A percentile compares a stretch with the other conserved stretches of the same genome.
phyloP scores from a whole-genome alignment of 352 stramenopile genomes.

The Pythium dissimile region DNA sequence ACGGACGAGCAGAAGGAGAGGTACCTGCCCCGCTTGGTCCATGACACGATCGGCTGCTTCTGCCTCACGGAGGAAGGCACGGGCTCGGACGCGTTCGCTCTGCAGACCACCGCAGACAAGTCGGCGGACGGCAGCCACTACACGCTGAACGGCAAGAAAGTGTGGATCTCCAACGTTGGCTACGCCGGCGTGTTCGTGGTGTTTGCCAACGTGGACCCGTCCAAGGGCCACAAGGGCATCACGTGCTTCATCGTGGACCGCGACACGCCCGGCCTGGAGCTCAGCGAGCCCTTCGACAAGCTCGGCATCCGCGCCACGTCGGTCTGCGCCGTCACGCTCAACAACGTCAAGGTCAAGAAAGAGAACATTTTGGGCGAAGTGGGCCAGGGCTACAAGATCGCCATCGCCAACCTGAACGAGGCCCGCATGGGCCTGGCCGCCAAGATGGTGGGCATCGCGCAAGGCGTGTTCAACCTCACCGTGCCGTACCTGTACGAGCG shows the following conservation, averaged over 20 bases:
- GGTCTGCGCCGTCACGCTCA: constrained; percentile 92
- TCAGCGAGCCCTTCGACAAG: constrained; percentile 96
- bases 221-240: constrained; percentile 95
- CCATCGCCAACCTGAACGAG: constrained; percentile 96
- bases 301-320: constrained; percentile 94
- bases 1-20: constrained; percentile 78
- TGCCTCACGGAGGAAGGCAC: constrained; percentile 93
- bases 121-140: constrained; percentile 91
- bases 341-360: constrained; percentile 92
- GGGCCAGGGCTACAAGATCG: constrained; percentile 95
- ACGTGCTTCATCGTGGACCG: constrained; percentile 97
- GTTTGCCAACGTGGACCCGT: constrained; percentile 94
- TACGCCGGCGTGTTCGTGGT: constrained; percentile 95
- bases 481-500: constrained; percentile 95
- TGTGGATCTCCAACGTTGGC: constrained; percentile 97
- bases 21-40: constrained; percentile 78
- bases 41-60: constrained; percentile 91
- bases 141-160: constrained; percentile 94
- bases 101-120: constrained; percentile 89
- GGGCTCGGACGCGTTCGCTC: constrained; percentile 94
- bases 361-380: constrained; percentile 31
- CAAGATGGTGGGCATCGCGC: constrained; percentile 95
- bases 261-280: constrained; percentile 87
- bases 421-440: constrained; percentile 95
- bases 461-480: constrained; percentile 93